Evolutionary conservation across 768 basidiomycete genomes (phyloP).

Genomic region (Russula sp.): DNA sequence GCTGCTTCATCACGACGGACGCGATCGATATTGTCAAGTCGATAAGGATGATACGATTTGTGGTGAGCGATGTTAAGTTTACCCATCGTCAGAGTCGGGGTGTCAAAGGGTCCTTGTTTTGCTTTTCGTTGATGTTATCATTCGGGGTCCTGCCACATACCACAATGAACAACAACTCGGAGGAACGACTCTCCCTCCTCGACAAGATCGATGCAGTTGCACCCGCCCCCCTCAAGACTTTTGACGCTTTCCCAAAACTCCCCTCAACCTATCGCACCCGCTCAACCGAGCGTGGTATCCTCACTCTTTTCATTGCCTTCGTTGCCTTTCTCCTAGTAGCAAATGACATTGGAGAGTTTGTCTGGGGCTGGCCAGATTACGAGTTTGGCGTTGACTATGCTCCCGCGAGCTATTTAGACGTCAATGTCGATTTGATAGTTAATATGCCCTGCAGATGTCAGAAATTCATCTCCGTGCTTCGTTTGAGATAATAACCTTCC

Average conservation of each 20-base stretch:
- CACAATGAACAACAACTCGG: conserved; percentile 45
- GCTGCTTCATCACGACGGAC: conserved; percentile 81
- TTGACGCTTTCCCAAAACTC: conserved; percentile 39
- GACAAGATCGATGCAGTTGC: conserved; percentile 29
- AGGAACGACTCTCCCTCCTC: conserved; percentile 20
- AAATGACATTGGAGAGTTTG: conserved; percentile 85
- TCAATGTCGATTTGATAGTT: conserved; percentile 91
- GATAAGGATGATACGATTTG: conserved; percentile 86
- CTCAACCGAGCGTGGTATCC: conserved; percentile 22
- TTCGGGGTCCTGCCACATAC: conserved; percentile 14
- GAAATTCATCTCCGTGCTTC: conserved; percentile 30
- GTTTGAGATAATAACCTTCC: neutral
- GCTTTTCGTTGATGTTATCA: neutral
- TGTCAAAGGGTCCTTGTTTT: neutral
- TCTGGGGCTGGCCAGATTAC: conserved; percentile 92
- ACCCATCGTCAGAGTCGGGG: conserved; percentile 46
- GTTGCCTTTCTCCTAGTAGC: conserved; percentile 69
- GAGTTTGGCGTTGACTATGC: conserved; percentile 81
- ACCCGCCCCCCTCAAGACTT: conserved; percentile 30
- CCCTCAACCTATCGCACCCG: conserved; percentile 34
- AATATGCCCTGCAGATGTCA: conserved; percentile 90
- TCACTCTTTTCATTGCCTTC: conserved; percentile 57
- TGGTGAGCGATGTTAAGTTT: conserved; percentile 88
- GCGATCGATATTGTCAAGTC: conserved; percentile 77
- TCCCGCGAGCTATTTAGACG: conserved; percentile 54